These are phyloP conservation scores for Tylopilus rubrobrunneus DNA, from an alignment of 768 basidiomycete genomes.

Conservation along the genomic window DNA sequence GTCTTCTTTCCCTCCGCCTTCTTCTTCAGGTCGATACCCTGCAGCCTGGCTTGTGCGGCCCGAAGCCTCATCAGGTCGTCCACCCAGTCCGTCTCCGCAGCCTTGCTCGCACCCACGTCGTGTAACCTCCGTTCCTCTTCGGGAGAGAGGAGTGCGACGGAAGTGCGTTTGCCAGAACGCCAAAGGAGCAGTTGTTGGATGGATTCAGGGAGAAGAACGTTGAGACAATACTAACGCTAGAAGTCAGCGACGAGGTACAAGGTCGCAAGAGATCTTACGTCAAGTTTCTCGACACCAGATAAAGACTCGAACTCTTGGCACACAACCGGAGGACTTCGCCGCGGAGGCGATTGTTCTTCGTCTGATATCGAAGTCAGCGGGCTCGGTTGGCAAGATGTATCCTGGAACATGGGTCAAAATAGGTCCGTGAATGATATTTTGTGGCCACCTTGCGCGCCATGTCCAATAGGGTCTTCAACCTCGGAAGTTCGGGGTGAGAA, in stretches of 20 bases:
- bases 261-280: conserved; percentile 33
- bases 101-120: conserved; percentile 42
- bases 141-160: conserved; percentile 42
- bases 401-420: conserved; percentile 12
- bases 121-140: conserved; percentile 58
- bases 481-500: conserved; percentile 22
- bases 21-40: conserved; percentile 30
- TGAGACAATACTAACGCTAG: conserved; percentile 56
- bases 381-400: conserved; percentile 15
- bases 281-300: conserved; percentile 45
- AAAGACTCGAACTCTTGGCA: conserved; percentile 44
- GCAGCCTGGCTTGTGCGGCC: conserved; percentile 36
- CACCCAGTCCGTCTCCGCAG: conserved; percentile 65
- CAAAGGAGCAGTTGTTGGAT: conserved; percentile 72
- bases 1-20: conserved; percentile 24
- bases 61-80: conserved; percentile 49
- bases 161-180: conserved; percentile 57
- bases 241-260: neutral
- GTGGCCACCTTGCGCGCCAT: conserved; percentile 9
- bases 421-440: neutral
- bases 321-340: conserved; percentile 25
- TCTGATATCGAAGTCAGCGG: conserved; percentile 20
- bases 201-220: conserved; percentile 69
- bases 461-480: conserved; percentile 8
- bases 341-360: neutral